Conservation (phyloP, 2,329 filamentous ascomycete species). For the Lojkania enalia region DNA sequence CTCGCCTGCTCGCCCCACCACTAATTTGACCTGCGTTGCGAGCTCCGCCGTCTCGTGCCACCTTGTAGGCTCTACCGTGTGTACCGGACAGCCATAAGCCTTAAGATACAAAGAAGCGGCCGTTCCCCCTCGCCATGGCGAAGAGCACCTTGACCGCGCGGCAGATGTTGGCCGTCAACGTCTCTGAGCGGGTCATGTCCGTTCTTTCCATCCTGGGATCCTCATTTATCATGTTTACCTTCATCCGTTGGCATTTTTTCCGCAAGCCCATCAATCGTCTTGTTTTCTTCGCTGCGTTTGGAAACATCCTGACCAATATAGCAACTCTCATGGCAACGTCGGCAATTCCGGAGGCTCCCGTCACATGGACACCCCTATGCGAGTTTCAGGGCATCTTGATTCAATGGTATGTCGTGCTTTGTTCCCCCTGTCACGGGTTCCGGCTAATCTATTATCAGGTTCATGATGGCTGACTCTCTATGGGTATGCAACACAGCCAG, state of each 20-base stretch:
- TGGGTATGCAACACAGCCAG: conserved; percentile 52
- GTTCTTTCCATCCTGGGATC: conserved; percentile 72
- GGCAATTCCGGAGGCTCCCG: conserved; percentile 50
- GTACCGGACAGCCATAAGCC: no score
- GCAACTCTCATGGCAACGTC: conserved; percentile 72
- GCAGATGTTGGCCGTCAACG: conserved; percentile 53
- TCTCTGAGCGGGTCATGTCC: conserved; percentile 70
- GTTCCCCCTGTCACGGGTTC: not conserved
- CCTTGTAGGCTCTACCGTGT: not conserved
- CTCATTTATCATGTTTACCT: conserved; percentile 72
- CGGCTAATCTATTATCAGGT: conserved; percentile 61
- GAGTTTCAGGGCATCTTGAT: conserved; percentile 79
- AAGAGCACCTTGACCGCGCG: conserved; percentile 14
- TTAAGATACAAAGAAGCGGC: no score
- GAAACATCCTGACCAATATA: conserved; percentile 77
- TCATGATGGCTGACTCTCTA: conserved; percentile 73
- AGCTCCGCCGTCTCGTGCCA: not conserved
- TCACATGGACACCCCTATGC: conserved; percentile 61
- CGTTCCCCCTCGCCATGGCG: conserved; percentile 13
- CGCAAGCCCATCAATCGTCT: conserved; percentile 86
- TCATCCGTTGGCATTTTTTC: conserved; percentile 68
- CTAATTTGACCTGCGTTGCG: conserved; percentile 3
- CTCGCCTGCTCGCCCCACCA: not conserved
- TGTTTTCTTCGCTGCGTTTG: conserved; percentile 81
- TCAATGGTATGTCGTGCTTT: conserved; percentile 73